phyloP scores from a whole-genome alignment of 192 early-diverging fungal species.

The Podila epicladia region DNA sequence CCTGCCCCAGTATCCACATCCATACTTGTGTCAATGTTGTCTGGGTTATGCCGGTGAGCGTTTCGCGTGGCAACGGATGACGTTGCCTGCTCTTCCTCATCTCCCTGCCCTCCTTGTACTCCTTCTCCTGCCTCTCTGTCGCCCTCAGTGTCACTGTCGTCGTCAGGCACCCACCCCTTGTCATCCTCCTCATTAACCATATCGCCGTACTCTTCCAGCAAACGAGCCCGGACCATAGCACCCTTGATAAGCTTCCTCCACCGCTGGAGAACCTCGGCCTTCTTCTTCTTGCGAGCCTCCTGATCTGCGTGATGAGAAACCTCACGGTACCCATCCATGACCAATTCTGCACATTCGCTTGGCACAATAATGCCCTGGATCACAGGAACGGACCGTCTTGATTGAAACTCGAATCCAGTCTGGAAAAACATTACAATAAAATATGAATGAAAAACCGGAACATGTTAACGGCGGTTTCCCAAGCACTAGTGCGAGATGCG shows the following conservation, averaged over 20 bases:
- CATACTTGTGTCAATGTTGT: not conserved
- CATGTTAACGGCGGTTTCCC: no score
- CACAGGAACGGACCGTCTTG: constrained; percentile 66
- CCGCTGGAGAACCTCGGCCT: constrained; percentile 53
- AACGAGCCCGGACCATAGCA: constrained; percentile 57
- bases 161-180: constrained; percentile 16
- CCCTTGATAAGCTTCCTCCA: constrained; percentile 69
- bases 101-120: constrained; percentile 9
- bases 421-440: constrained; percentile 30
- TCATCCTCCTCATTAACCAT: constrained; percentile 11
- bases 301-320: constrained; percentile 38
- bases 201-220: constrained; percentile 66
- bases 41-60: not conserved
- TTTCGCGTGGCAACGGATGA: no score
- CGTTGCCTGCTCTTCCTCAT: not conserved
- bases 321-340: constrained; percentile 62
- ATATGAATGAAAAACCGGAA: not conserved
- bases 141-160: constrained; percentile 8
- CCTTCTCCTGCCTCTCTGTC: not conserved
- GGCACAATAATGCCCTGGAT: constrained; percentile 77
- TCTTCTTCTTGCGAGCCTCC: constrained; percentile 50
- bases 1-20: constrained; percentile 22
- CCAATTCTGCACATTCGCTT: constrained; percentile 62
- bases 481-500: constrained; percentile 13
- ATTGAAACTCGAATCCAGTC: constrained; percentile 78